These are phyloP conservation scores for Aspergillus chevalieri DNA, from an alignment of 2,329 filamentous ascomycete genomes.

Conservation along the genomic window DNA sequence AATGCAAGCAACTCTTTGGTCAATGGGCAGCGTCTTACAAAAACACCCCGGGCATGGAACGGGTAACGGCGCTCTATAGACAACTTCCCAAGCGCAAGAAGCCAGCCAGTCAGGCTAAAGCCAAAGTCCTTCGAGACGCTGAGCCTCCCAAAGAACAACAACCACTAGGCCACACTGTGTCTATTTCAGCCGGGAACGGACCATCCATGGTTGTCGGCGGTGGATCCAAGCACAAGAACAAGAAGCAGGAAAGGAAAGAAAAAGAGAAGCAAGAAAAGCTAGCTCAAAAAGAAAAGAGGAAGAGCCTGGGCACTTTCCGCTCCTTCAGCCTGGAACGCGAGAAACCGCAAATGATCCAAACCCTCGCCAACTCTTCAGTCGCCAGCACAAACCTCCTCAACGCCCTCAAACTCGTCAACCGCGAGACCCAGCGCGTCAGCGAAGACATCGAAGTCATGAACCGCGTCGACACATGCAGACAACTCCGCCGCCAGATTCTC, in stretches of 20 bases:
- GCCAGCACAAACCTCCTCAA: constrained; percentile 89
- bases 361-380: constrained; percentile 84
- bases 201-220: constrained; percentile 32
- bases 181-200: constrained; percentile 33
- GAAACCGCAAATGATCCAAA: constrained; percentile 76
- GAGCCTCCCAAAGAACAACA: constrained; percentile 42
- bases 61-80: constrained; percentile 71
- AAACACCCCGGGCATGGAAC: constrained; percentile 69
- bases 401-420: constrained; percentile 80
- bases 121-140: constrained; percentile 76
- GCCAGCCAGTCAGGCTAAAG: constrained; percentile 67
- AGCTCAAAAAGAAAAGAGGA: constrained; percentile 50
- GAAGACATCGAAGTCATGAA: constrained; percentile 70
- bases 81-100: constrained; percentile 64
- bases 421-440: constrained; percentile 80
- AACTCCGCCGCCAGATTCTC: constrained; percentile 73
- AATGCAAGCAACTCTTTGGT: constrained; percentile 79
- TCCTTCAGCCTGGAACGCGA: constrained; percentile 81
- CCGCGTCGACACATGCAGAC: constrained; percentile 81
- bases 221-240: constrained; percentile 29
- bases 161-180: constrained; percentile 34
- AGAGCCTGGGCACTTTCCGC: constrained; percentile 33
- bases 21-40: constrained; percentile 83
- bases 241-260: constrained; percentile 45
- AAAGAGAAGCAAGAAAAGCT: constrained; percentile 45